Base-by-base conservation (phyloP, 192 early-diverging fungal species). In the Backusella sp. region DNA sequence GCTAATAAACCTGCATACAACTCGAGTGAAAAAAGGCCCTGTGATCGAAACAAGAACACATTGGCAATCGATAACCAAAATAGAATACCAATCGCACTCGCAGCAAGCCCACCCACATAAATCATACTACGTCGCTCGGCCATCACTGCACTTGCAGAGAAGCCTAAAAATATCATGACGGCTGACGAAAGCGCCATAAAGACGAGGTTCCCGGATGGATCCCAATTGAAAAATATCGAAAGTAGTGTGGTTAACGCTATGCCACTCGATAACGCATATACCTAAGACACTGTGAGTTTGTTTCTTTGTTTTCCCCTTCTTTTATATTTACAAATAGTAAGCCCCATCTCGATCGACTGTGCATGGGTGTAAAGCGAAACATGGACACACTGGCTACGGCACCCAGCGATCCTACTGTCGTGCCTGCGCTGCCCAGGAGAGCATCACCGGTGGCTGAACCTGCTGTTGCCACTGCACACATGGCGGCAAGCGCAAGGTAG, bases 1-100 rank as follows among this genome's bases (percentile, higher is more conserved):
- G 86, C 74, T 49, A 84, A 49, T 23, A 90, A 74, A 7, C 88
- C 87, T 34, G 84, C 37, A 72, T 86, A 87, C 49, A 90, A 77
- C 37, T 90, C 86, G 23, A 80, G 42, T n/a, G 78, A 77, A 73
- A 82, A 88, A 6, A 86, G 37, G 12, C 70, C 52, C 12, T 42
- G 19, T 3, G 85, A 88, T 17, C 83, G 30, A 30, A 79, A 39
- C 52, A 87, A 82, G 21, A 78, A 78, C 6, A 80, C n/a, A 77
- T 87, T 86, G 72, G 84, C 80, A 41, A 86, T 56, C 0, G 79
- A 75, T 56, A 84, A 26, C 75, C 75, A 78, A 23, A 72, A 34
- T 14, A 89, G 66, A 2, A 86, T 46, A 53, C 68, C 53, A 30
- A 85, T 41, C 0, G 76, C 73, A 65, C 83, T 79, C 12, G 76